Conservation (phyloP, 495 filamentous ascomycete species). For the Penicillium subrubescens region DNA sequence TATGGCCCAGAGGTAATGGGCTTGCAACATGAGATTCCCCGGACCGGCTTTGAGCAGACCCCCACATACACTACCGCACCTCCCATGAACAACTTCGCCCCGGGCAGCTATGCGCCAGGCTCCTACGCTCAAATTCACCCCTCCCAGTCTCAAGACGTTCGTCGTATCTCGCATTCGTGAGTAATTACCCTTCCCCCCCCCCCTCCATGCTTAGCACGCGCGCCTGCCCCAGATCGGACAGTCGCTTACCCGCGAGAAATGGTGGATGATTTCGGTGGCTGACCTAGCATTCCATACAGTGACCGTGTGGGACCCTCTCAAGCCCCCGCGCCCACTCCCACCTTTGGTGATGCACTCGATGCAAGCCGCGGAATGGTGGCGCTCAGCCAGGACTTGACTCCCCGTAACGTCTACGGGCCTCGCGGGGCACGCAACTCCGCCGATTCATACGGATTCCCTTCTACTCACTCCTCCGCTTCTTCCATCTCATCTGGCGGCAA, state of each 20-base stretch:
- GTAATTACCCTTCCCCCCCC: conserved; percentile 49
- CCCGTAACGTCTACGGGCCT: conserved; percentile 82
- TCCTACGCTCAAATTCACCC: conserved; percentile 56
- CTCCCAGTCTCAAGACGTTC: conserved; percentile 60
- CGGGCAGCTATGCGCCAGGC: conserved; percentile 54
- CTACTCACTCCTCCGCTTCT: conserved; percentile 87
- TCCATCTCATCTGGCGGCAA: conserved; percentile 84
- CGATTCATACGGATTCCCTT: conserved; percentile 94
- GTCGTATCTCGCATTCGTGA: conserved; percentile 91
- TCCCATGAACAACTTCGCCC: conserved; percentile 67
- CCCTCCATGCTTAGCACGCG: not conserved
- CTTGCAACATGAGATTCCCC: conserved; percentile 67
- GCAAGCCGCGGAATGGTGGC: conserved; percentile 90
- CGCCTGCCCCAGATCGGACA: not conserved
- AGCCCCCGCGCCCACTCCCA: conserved; percentile 35
- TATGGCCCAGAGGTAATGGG: conserved; percentile 74
- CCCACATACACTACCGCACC: conserved; percentile 68
- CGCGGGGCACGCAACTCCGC: conserved; percentile 67
- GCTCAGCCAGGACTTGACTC: conserved; percentile 83
- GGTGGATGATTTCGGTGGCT: not conserved
- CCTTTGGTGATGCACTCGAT: conserved; percentile 74
- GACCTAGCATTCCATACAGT: conserved; percentile 27
- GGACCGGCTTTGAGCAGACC: conserved; percentile 55
- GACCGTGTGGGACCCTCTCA: conserved; percentile 58
- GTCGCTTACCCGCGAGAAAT: not conserved